Base-by-base conservation (phyloP, 495 filamentous ascomycete genomes). In the Lophiotrema nucula region DNA sequence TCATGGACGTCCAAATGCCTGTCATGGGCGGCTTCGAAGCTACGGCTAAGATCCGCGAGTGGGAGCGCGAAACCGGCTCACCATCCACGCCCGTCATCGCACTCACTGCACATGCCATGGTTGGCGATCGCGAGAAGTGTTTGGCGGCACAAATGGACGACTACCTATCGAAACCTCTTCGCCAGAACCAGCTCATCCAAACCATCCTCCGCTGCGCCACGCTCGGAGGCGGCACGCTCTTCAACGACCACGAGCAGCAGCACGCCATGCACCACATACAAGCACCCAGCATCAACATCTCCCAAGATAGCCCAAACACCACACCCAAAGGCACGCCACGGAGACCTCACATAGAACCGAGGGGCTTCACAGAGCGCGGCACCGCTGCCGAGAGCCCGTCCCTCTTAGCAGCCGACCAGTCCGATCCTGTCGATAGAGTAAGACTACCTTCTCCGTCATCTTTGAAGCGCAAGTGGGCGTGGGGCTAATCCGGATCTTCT, bases 1-100 rank as follows among this genome's bases (percentile, higher is more conserved):
- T 99, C 43, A 99, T 99, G 93, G 93, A 99, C 66, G 95, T 99
- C 5, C 95, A 97, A 71, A 99, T 99, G 95, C 95, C 95, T 19
- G 86, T 97, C 58, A 97, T 99, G 92, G 95, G 95, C 62, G 95
- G 95, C 31, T 99, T 97, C 70, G 95, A 99, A 73, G 90, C 95
- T 33, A 99, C 95, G 18, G 90, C 85, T 50, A 96, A 93, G 77
- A 99, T 99, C 59, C 86, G 95, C 46, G 92, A 96, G 66, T 97
- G 89, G 67, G 95, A 99, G 69, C 83, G 85, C 26, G 87, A 87
- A 58, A 75, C 84, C 42, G 84, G 84, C 18, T 77, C 89, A 5
- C 83, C 87, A 53, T 83, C 92, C 21, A 95, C 92, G 13, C 95
- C 95, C 8, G 96, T 99, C 68, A 96, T 99, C 64, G 95, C 95